A percentile compares a stretch with the other conserved stretches of the same genome.
phyloP scores from a whole-genome alignment of 2,329 filamentous ascomycete genomes.

The Trichoderma sp. region DNA sequence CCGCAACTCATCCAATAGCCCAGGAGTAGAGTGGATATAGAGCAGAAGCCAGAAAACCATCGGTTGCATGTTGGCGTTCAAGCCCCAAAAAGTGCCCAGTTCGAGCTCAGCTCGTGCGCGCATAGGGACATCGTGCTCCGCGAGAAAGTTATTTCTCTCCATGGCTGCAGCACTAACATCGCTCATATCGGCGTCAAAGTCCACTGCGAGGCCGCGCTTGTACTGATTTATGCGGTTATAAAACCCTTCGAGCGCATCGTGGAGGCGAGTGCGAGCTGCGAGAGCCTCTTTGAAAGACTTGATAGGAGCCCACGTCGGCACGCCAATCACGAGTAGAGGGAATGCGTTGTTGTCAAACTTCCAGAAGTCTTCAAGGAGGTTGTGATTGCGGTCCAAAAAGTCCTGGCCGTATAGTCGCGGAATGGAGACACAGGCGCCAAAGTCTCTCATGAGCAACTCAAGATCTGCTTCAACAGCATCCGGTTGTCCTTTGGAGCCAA shows the following conservation, averaged over 20 bases:
- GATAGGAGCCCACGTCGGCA: slow-evolving; percentile 25
- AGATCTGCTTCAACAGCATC: slow-evolving; percentile 9
- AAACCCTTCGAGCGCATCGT: slow-evolving; percentile 9
- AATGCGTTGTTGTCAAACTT: slow-evolving; percentile 27
- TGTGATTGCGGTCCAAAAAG: slow-evolving; percentile 21
- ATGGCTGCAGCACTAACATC: slow-evolving; percentile 20
- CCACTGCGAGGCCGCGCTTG: slow-evolving; percentile 1
- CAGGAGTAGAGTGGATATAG: slow-evolving; percentile 23
- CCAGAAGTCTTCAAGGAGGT: slow-evolving; percentile 25
- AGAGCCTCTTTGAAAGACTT: slow-evolving; percentile 22
- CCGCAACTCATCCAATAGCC: slow-evolving; percentile 16
- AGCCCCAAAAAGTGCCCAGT: slow-evolving; percentile 22
- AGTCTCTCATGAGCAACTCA: slow-evolving; percentile 21
- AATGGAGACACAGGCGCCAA: slow-evolving; percentile 26
- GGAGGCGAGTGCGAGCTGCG: slow-evolving; percentile 22
- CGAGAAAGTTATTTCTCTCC: slow-evolving; percentile 23
- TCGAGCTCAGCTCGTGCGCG: slow-evolving; percentile 1
- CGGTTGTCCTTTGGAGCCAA: neutral
- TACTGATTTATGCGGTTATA: neutral
- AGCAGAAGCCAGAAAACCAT: slow-evolving; percentile 25
- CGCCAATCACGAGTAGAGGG: slow-evolving; percentile 22
- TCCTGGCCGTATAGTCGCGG: slow-evolving; percentile 26
- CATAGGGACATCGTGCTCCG: slow-evolving; percentile 17
- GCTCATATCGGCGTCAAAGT: slow-evolving; percentile 22
- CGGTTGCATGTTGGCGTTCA: slow-evolving; percentile 26